Base-by-base conservation (phyloP, 2,329 filamentous ascomycete genomes). In the Alternaria solani region DNA sequence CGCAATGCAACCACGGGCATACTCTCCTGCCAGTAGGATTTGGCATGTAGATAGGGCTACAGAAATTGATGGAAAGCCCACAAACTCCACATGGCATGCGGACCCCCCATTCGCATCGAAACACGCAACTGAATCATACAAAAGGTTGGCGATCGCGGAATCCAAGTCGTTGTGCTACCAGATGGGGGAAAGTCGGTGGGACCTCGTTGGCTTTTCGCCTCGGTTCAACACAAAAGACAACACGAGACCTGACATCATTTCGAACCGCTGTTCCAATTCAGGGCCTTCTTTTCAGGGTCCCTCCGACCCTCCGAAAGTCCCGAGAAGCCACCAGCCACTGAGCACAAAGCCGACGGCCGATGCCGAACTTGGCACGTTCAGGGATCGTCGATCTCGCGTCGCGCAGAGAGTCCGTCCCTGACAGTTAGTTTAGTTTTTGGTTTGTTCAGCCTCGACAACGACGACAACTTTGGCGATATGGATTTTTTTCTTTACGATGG, bases 201-300 rank as follows among this genome's bases (percentile, higher is more conserved):
- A 49, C 32, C 20, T 49, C 46, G 46, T 49, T 12, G 20, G n/a
- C 46, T 49, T 49, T 36, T 49, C 43, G 46, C 46, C 46, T 49
- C 46, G 46, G 46, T 38, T n/a, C 46, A 5, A 25, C 20, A 23
- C 20, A 26, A 14, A 49, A 14, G 30, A 34, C 20, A 32, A 49
- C 46, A 49, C 46, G 46, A 49, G 46, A 49, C 46, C n/a, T 49
- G 46, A 49, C 46, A 49, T 49, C 46, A 49, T 49, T 38, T 49
- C 4, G 32, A 38, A 49, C 46, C 5, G 32, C 30, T 36, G 32
- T 23, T 23, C 18, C 46, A 49, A 4, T 36, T 36, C 32, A 49
- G 30, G 46, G 46, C 32, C 32, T 1, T 12, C 0, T 12, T 49
- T 49, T 26, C 32, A 36, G 32, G 46, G 46, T 36, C 30, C 46